Base-by-base conservation (phyloP, 495 filamentous ascomycete species). In the Thermochaetoides thermophila region DNA sequence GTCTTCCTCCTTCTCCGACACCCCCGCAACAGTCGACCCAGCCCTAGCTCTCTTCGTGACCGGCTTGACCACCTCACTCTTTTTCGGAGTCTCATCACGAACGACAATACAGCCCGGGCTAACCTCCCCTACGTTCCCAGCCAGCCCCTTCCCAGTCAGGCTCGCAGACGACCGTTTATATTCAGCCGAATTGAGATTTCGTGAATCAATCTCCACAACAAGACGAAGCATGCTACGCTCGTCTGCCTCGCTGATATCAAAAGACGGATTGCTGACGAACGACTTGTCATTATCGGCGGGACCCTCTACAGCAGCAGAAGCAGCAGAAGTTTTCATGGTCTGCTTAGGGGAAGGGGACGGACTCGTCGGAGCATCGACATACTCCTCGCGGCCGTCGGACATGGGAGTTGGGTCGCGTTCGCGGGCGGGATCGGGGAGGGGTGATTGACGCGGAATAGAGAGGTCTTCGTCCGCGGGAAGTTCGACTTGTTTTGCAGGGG, bases 291-390 rank as follows among this genome's bases (percentile, higher is more conserved):
- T 25, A 8, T 25, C 15, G 21, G 27, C 25, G 3, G 26, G 1
- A 2, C 23, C 20, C 1, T 23, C n/a, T n/a, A n/a, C n/a, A n/a
- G n/a, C n/a, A n/a, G n/a, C n/a, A n/a, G n/a, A n/a, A n/a, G n/a
- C n/a, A n/a, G n/a, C n/a, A n/a, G n/a, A n/a, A n/a, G n/a, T n/a
- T 24, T 27, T 40, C 13, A 37, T 29, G 0, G 29, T 24, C 14
- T 27, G 30, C 10, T 40, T 48, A 19, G n/a, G n/a, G n/a, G n/a
- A n/a, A n/a, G n/a, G n/a, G n/a, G n/a, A n/a, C 14, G 59, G 65
- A 22, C 59, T 66, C 19, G 46, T 55, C 10, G 47, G 48, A 14
- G 64, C 68, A 36, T 70, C 68, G 8, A 65, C 54, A 37, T 60
- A 69, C 8, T 48, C 47, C 3, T 64, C 59, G n/a, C n/a, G n/a